Conservation (phyloP, 129 eudicot species). For the Flaveria linearis region DNA sequence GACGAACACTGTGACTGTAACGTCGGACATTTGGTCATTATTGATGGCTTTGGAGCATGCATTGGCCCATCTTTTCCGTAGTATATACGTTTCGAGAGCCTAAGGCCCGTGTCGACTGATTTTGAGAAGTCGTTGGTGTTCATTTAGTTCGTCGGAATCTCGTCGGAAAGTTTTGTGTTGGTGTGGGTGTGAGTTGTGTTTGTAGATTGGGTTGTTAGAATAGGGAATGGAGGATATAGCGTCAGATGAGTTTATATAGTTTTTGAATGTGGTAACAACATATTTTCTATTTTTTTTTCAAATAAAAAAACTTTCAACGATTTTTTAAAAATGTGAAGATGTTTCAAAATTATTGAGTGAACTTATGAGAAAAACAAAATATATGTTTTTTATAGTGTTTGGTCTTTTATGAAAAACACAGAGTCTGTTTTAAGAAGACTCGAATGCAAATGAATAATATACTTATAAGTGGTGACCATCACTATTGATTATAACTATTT, state of each 20-base stretch:
- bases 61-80: conserved; percentile 53
- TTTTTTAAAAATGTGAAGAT: too few relatives aligned
- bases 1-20: conserved; percentile 16
- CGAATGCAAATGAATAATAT: too few relatives aligned
- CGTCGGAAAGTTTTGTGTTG: not conserved
- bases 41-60: conserved; percentile 28
- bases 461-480: too few relatives aligned
- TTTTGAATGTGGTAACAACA: not conserved
- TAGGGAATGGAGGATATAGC: not conserved
- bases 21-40: conserved; percentile 22
- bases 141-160: conserved; percentile 12
- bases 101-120: conserved; percentile 63
- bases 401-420: too few relatives aligned
- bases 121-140: conserved; percentile 61
- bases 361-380: too few relatives aligned
- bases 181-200: not conserved
- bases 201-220: conserved; percentile 22
- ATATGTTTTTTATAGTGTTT: too few relatives aligned
- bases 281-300: too few relatives aligned
- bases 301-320: too few relatives aligned
- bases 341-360: too few relatives aligned
- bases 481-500: too few relatives aligned
- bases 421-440: too few relatives aligned
- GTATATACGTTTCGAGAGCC: conserved; percentile 65
- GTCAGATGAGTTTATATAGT: conserved; percentile 23